phyloP scores from a whole-genome alignment of 345 rosid species.

The Brassica nigra region DNA sequence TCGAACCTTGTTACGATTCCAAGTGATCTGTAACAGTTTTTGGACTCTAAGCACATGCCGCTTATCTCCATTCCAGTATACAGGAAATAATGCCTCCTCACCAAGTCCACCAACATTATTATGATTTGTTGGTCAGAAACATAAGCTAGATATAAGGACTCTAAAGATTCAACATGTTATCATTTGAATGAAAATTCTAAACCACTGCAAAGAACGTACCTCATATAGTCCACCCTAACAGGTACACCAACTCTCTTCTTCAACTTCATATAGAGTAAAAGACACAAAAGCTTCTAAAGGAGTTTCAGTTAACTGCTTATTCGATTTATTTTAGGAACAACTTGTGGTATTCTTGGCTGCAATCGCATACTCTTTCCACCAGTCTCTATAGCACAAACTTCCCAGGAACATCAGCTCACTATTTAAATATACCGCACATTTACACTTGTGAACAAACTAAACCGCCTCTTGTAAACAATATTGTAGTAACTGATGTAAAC shows the following conservation, averaged over 20 bases:
- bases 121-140: background rate
- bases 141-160: background rate
- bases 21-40: conserved; percentile 91
- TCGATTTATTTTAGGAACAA: conserved; percentile 42
- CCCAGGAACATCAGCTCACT: too few relatives aligned
- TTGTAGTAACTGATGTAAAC: too few relatives aligned
- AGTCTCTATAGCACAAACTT: conserved; percentile 55
- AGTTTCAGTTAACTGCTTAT: conserved; percentile 35
- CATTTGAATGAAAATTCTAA: too few relatives aligned
- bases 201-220: background rate
- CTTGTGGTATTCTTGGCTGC: conserved; percentile 70
- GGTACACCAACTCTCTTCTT: background rate
- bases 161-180: background rate
- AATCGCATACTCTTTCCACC: conserved; percentile 99
- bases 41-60: conserved; percentile 88
- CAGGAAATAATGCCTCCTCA: conserved; percentile 18
- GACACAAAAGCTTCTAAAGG: conserved; percentile 27
- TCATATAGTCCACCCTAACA: background rate
- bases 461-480: too few relatives aligned
- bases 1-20: conserved; percentile 72
- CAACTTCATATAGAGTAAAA: background rate
- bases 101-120: background rate
- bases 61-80: conserved; percentile 95
- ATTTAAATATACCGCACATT: background rate
- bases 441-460: background rate